Percentiles rank a stretch among this genome's conserved stretches.
These are phyloP conservation scores for Pichia norvegensis DNA, from an alignment of 1,139 yeast species.

Conservation along the genomic window DNA sequence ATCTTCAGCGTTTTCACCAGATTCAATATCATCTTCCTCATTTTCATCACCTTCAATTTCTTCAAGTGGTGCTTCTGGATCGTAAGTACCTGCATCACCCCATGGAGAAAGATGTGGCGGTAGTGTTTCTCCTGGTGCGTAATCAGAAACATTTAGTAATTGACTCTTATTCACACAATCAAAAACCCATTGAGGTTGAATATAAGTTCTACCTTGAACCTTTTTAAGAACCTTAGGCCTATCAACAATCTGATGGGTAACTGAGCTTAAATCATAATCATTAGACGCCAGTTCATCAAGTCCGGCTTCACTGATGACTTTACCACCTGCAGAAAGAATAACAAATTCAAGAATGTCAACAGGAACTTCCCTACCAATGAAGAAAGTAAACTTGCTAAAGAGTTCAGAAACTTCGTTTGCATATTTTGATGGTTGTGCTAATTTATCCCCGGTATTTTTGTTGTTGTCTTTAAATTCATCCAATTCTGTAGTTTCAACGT, in stretches of 20 bases:
- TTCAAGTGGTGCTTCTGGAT: constrained; percentile 55
- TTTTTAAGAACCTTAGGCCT: constrained; percentile 73
- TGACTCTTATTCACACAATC: constrained; percentile 79
- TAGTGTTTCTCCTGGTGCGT: constrained; percentile 89
- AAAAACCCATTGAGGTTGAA: constrained; percentile 98
- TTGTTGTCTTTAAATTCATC: constrained; percentile 61
- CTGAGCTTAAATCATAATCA: constrained; percentile 52
- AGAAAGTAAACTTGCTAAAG: constrained; percentile 72
- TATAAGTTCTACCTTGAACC: constrained; percentile 85
- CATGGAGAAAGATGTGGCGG: constrained; percentile 98
- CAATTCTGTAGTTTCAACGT: constrained; percentile 42
- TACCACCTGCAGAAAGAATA: constrained; percentile 82
- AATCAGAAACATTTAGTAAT: constrained; percentile 66
- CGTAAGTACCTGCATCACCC: constrained; percentile 91
- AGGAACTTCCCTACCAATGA: constrained; percentile 92
- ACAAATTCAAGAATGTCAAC: constrained; percentile 85
- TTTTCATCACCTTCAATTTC: constrained; percentile 42
- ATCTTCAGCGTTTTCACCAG: constrained; percentile 44
- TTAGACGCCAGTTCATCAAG: constrained; percentile 53
- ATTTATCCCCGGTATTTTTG: constrained; percentile 61
- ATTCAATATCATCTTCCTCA: constrained; percentile 36
- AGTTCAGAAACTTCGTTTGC: constrained; percentile 52
- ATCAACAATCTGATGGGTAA: constrained; percentile 92
- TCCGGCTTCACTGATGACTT: constrained; percentile 77
- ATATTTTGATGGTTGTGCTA: constrained; percentile 70